A percentile compares a stretch with the other conserved stretches of the same genome.
phyloP scores from a whole-genome alignment of 2,329 filamentous ascomycete species.

The Paracamarosporium sp. region DNA sequence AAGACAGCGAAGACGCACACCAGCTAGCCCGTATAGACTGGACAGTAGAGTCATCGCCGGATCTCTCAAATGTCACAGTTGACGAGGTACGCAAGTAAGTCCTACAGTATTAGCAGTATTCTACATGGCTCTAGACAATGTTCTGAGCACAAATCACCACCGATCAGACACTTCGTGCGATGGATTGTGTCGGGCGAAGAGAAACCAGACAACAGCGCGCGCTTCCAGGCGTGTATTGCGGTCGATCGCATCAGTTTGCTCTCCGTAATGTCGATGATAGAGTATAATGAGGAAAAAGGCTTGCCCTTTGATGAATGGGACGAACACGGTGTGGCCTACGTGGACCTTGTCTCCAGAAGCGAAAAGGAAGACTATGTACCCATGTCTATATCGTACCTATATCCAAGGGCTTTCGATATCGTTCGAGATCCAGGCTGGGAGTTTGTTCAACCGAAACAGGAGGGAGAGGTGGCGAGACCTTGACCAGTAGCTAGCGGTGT shows the following conservation, averaged over 20 bases:
- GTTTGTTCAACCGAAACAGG: too few relatives aligned
- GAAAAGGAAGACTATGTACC: background rate
- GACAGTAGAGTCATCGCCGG: background rate
- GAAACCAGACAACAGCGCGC: background rate
- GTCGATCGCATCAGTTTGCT: background rate
- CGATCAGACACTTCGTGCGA: background rate
- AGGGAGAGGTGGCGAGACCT: too few relatives aligned
- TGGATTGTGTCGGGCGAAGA: background rate
- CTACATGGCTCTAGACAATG: too few relatives aligned
- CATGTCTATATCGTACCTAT: background rate
- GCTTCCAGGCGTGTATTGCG: background rate
- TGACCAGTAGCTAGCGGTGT: too few relatives aligned
- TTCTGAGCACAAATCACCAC: background rate
- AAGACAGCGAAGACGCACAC: background rate
- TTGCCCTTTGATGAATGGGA: background rate
- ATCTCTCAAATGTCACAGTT: background rate
- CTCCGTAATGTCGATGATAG: background rate
- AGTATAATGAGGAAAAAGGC: background rate
- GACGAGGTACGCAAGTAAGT: background rate
- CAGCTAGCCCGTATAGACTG: background rate
- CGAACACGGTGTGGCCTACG: background rate
- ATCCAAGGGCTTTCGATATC: too few relatives aligned
- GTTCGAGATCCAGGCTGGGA: too few relatives aligned
- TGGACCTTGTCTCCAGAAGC: background rate
- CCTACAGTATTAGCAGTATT: background rate